Conservation (phyloP, 306 rosid genomes). For the Gleditsia sinensis region DNA sequence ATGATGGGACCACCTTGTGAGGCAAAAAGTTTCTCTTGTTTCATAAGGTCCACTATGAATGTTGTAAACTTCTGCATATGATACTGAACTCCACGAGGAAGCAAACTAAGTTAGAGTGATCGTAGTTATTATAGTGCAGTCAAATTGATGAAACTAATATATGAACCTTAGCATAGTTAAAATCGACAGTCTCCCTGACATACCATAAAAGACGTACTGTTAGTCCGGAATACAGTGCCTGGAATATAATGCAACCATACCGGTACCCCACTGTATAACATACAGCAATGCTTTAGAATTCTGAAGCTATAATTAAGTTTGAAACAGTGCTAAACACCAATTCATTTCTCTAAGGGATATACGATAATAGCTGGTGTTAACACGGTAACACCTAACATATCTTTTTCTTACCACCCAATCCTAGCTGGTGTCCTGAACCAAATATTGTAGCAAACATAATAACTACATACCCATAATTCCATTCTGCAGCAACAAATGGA, state of each 20-base stretch:
- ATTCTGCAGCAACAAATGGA: slow-evolving; percentile 57
- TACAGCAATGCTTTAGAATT: slow-evolving; percentile 30
- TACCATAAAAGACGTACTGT: slow-evolving; percentile 83
- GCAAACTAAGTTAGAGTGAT: slow-evolving; percentile 32
- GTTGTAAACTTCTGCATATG: slow-evolving; percentile 90
- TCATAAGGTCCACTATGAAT: slow-evolving; percentile 80
- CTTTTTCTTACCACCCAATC: background rate
- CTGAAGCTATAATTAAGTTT: slow-evolving; percentile 14
- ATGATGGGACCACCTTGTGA: slow-evolving; percentile 97
- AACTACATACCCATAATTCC: slow-evolving; percentile 49
- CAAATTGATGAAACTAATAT: background rate
- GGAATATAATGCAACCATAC: slow-evolving; percentile 94
- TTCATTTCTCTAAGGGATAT: background rate
- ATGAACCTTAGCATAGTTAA: background rate
- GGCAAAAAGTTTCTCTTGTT: slow-evolving; percentile 84
- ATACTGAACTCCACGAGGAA: slow-evolving; percentile 50
- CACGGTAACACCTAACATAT: background rate
- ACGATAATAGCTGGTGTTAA: background rate
- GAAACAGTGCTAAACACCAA: slow-evolving; percentile 2
- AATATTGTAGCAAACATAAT: background rate
- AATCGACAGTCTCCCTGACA: slow-evolving; percentile 31
- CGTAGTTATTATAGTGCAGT: slow-evolving; percentile 16
- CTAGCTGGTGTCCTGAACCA: background rate
- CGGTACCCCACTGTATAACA: slow-evolving; percentile 86
- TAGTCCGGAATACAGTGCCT: slow-evolving; percentile 86